Conservation (phyloP, 1,139 yeast species). For the Scheffersomyces stambukii region DNA sequence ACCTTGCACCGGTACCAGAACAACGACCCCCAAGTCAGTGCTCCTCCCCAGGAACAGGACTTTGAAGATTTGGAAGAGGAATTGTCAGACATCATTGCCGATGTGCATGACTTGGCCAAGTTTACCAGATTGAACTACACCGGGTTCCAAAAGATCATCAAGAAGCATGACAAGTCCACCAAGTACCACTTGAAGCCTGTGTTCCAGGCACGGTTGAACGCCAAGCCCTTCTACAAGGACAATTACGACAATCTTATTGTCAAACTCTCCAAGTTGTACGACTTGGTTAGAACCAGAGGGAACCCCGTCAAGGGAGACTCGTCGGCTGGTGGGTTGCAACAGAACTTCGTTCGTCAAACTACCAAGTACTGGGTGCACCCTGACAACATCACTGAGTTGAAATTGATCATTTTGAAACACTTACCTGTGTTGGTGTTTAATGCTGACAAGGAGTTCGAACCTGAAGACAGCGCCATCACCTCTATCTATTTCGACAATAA, state of each 20-base stretch:
- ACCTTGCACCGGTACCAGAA: conserved; percentile 20
- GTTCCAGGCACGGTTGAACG: conserved; percentile 84
- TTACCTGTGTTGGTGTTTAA: conserved; percentile 95
- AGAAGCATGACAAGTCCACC: conserved; percentile 93
- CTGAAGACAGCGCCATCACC: conserved; percentile 92
- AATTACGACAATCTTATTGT: conserved; percentile 88
- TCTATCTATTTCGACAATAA: conserved; percentile 92
- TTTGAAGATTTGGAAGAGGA: conserved; percentile 91
- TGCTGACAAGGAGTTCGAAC: conserved; percentile 91
- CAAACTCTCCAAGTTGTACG: conserved; percentile 82
- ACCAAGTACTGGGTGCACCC: conserved; percentile 99
- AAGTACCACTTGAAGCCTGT: conserved; percentile 81
- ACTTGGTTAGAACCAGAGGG: conserved; percentile 91
- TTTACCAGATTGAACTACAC: conserved; percentile 89
- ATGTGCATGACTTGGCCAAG: conserved; percentile 94
- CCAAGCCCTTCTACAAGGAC: conserved; percentile 94
- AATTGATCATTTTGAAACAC: conserved; percentile 86
- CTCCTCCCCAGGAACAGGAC: conserved; percentile 65
- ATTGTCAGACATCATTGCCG: conserved; percentile 89
- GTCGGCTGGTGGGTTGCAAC: conserved; percentile 95
- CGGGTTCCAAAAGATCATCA: conserved; percentile 92
- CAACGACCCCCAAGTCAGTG: conserved; percentile 17
- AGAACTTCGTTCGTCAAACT: conserved; percentile 96
- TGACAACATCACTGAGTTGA: conserved; percentile 96
- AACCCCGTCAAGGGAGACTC: conserved; percentile 93